Base-by-base conservation (phyloP, 352 stramenopile species). In the Globisporangium paroecandrum region DNA sequence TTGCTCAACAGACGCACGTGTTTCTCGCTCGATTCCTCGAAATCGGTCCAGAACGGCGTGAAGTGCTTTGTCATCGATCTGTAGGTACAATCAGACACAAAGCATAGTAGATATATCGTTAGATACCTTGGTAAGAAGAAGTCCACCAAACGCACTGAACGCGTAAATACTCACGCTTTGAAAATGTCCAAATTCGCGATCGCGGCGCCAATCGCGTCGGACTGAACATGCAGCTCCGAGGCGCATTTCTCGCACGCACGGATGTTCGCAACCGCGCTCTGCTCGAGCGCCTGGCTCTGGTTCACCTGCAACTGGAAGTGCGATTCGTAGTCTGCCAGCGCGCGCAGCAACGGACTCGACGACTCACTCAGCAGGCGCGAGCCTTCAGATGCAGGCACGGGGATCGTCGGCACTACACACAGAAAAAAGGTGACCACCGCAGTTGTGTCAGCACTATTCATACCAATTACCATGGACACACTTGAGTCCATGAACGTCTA, bases 51-150 rank as follows among this genome's bases (percentile, higher is more conserved):
- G 66, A 96, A 96, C 27, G 86, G 86, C 34, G 69, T 66, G 62
- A 96, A 96, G 27, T 91, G 88, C 59, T 91, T 89, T 59, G 77
- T 85, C 86, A 96, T 94, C 9, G 86, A 90, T 7, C 73, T 79
- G 56, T 10, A 51, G 8, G 29, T 32, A 38, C 32, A 51, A 18
- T 13, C 38, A 46, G 15, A 46, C 38, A 46, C 36, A 15, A 46
- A 5, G 9, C 20, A 53, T 46, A 27, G 24, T 9, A 32, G 29
- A 32, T 32, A 32, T 13, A 13, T 51, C 29, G 6, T 54, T 36
- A 59, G 43, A 55, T 34, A 66, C 18, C 38, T n/a, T 25, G 34
- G 20, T 8, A 24, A 15, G 9, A 9, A 27, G 8, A 4, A 27
- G 18, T 34, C 22, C 4, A 32, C 6, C 43, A 49, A 7, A 24